Conservation (phyloP, 2,329 filamentous ascomycete species). For the Verticillium nonalfalfae region DNA sequence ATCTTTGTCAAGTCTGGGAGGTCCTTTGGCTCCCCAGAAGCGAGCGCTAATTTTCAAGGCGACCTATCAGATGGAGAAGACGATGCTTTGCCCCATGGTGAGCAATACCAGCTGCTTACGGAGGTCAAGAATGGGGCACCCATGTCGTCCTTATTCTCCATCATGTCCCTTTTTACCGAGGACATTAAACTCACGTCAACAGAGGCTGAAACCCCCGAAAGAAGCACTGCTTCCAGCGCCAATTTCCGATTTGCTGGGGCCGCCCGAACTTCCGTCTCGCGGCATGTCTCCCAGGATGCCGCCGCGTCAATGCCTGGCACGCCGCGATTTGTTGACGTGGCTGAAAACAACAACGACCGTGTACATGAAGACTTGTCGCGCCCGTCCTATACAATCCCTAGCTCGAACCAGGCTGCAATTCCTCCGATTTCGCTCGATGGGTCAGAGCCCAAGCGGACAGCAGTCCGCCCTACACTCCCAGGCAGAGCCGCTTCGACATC, state of each 20-base stretch:
- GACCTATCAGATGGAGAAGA: constrained; percentile 67
- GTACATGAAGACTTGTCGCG: constrained; percentile 25
- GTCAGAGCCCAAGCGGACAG: constrained; percentile 14
- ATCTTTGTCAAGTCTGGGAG: constrained; percentile 93
- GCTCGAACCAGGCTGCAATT: constrained; percentile 35
- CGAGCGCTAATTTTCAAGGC: constrained; percentile 28
- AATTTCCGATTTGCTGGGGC: background rate
- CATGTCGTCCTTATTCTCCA: constrained; percentile 97
- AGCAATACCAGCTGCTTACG: constrained; percentile 90
- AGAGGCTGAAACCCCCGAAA: constrained; percentile 43
- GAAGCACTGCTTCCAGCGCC: background rate
- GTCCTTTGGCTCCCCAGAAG: constrained; percentile 36
- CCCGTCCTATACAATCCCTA: background rate
- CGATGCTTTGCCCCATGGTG: constrained; percentile 48
- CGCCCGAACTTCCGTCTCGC: background rate
- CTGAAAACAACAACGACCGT: constrained; percentile 3
- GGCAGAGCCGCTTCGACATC: constrained; percentile 53
- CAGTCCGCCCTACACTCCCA: background rate
- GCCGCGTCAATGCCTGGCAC: constrained; percentile 10
- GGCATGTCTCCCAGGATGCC: background rate
- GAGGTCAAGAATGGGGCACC: constrained; percentile 97
- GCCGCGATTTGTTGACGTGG: constrained; percentile 4
- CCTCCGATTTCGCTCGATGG: constrained; percentile 70
- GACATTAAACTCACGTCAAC: constrained; percentile 75
- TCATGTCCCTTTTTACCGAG: constrained; percentile 94